Conservation (phyloP, 768 basidiomycete genomes). For the Suillus plorans region DNA sequence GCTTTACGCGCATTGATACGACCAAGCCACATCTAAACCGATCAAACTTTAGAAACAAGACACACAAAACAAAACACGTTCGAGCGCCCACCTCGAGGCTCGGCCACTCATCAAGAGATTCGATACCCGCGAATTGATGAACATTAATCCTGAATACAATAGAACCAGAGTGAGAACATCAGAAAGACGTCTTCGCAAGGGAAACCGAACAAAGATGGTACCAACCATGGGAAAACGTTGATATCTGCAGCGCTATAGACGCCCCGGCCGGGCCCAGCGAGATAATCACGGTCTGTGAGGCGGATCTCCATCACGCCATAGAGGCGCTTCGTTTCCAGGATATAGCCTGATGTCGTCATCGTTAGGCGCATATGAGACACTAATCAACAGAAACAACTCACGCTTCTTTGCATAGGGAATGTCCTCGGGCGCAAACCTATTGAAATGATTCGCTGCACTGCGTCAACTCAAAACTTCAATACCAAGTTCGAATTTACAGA, state of each 20-base stretch:
- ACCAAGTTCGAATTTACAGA: not conserved
- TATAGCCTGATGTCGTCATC: constrained; percentile 31
- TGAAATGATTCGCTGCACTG: constrained; percentile 37
- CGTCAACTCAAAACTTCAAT: not conserved
- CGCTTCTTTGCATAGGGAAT: constrained; percentile 38
- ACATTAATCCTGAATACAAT: constrained; percentile 32
- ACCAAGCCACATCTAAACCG: not conserved
- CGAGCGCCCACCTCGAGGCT: constrained; percentile 27
- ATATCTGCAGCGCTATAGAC: constrained; percentile 42
- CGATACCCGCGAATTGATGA: constrained; percentile 30
- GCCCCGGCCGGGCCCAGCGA: constrained; percentile 38
- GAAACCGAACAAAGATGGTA: constrained; percentile 7
- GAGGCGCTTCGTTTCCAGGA: constrained; percentile 47
- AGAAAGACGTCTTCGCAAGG: not conserved
- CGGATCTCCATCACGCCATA: constrained; percentile 48
- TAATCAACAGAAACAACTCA: not conserved
- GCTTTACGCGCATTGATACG: not conserved
- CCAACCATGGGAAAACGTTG: constrained; percentile 26
- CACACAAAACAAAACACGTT: not conserved
- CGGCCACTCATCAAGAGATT: constrained; percentile 40
- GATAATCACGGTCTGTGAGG: constrained; percentile 42
- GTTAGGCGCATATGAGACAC: not conserved
- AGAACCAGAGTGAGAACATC: not conserved
- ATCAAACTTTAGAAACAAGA: not conserved
- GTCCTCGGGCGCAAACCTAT: constrained; percentile 30